Conservation (phyloP, 2,329 filamentous ascomycete species). For the Allantophomopsis cytisporea region DNA sequence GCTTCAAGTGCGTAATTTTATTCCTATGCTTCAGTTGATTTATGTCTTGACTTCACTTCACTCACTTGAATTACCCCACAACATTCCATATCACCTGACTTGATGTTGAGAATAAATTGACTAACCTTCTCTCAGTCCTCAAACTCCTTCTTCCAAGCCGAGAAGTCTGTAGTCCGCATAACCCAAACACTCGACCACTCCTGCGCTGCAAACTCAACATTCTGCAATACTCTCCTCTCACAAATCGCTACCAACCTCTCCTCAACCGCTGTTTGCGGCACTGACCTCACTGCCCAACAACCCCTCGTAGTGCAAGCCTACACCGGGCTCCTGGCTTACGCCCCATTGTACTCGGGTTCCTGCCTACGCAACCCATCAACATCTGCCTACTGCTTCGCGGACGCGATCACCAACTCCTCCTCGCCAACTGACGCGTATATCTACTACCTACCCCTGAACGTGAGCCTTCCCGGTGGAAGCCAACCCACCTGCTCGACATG, state of each 20-base stretch:
- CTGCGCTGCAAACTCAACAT: constrained; percentile 52
- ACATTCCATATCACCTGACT: not conserved
- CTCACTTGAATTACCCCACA: not conserved
- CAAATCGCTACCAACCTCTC: constrained; percentile 53
- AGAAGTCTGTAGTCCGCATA: constrained; percentile 56
- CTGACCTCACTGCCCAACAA: constrained; percentile 56
- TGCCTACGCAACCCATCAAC: constrained; percentile 60
- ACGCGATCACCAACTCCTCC: constrained; percentile 65
- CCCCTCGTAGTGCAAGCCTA: constrained; percentile 62
- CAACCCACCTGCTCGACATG: constrained; percentile 67
- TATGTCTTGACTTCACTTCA: not conserved
- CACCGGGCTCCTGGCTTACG: constrained; percentile 63
- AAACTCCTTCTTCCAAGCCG: constrained; percentile 67
- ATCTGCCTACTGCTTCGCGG: constrained; percentile 66
- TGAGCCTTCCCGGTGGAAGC: constrained; percentile 49
- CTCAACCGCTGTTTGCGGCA: constrained; percentile 48
- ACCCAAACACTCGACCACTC: constrained; percentile 68
- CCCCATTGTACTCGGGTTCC: constrained; percentile 63
- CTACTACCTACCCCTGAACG: constrained; percentile 76
- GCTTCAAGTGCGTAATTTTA: constrained; percentile 45
- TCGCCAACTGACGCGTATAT: constrained; percentile 63
- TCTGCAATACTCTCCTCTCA: constrained; percentile 54
- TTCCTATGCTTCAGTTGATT: not conserved
- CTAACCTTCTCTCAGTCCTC: constrained; percentile 46
- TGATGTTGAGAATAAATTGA: not conserved